A percentile compares a stretch with the other conserved stretches of the same genome.
Evolutionary conservation across 2,329 filamentous ascomycete genomes (phyloP).

Genomic region (Alternaria angustiovoidea): DNA sequence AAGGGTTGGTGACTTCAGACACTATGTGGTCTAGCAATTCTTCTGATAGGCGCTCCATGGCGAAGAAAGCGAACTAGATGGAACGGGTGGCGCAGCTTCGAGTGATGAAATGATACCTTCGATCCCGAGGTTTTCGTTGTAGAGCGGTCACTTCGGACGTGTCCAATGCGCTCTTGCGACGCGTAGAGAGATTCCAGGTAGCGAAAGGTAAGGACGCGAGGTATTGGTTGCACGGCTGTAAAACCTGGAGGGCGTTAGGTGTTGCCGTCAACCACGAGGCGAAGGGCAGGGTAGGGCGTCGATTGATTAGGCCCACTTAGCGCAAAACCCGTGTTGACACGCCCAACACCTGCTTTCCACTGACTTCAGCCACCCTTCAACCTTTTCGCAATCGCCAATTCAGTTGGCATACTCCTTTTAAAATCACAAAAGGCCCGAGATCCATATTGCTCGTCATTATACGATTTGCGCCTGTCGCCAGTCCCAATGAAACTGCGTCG

Average conservation of each 20-base stretch:
- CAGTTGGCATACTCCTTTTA: neutral
- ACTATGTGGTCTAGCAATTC: constrained; percentile 20
- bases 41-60: constrained; percentile 18
- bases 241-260: no score
- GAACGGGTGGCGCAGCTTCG: neutral
- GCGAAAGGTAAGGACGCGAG: neutral
- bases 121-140: neutral
- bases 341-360: neutral
- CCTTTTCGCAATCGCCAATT: neutral
- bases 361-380: neutral
- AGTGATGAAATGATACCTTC: neutral
- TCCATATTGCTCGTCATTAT: neutral
- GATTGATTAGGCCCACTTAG: constrained; percentile 3
- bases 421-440: neutral
- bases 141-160: neutral
- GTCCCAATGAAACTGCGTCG: neutral
- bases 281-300: no score
- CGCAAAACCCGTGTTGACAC: neutral
- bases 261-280: neutral
- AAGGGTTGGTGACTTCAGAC: constrained; percentile 3
- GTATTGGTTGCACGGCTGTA: neutral
- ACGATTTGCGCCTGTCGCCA: neutral
- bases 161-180: neutral
- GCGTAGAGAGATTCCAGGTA: neutral
- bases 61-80: neutral